Base-by-base conservation (phyloP, 2,329 filamentous ascomycete genomes). In the Colletotrichum endophyticum region DNA sequence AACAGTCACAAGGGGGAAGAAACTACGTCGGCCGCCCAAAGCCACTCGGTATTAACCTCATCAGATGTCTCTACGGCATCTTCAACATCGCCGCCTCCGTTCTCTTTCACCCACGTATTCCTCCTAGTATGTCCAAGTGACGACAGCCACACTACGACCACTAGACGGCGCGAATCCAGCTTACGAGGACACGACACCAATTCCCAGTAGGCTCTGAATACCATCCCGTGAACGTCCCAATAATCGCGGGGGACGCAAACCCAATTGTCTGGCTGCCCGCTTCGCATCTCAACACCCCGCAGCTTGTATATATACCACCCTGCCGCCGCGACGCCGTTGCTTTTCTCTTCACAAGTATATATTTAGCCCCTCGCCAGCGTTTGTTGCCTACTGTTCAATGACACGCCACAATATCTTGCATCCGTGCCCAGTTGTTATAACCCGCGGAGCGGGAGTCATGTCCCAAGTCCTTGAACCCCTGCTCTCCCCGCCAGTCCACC, bases 281-380 rank as follows among this genome's bases (percentile, higher is more conserved):
- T 11, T 44, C 39, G 1, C 39, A n/a, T 44, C 19, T n/a, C 39
- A 44, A n/a, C 16, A n/a, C 39, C 19, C 5, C 11, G 3, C 11
- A 44, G 19, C 2, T 44, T 44, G 39, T 3, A 11, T 11, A 6
- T n/a, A 2, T n/a, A n/a, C 19, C 39, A n/a, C 11, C 11, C 39
- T 0, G 0, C 19, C 39, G 22, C 0, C 0, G 0, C 2, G 22
- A 49, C 11, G 19, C n/a, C n/a, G n/a, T n/a, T n/a, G n/a, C n/a
- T n/a, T n/a, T 0, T 49, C 44, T 49, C n/a, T 12, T 22, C 11
- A n/a, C n/a, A n/a, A 7, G 44, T 22, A 22, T 22, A 22, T 49
- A 49, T 22, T 13, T 1, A 22, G 0, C 19, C 19, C 6, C 44
- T 49, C n/a, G 44, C 13, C 0, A 11, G 19, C 19, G 3, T 5